Evolutionary conservation across 805 yeast species (phyloP).

Genomic region (Zygoascus ofunaensis): DNA sequence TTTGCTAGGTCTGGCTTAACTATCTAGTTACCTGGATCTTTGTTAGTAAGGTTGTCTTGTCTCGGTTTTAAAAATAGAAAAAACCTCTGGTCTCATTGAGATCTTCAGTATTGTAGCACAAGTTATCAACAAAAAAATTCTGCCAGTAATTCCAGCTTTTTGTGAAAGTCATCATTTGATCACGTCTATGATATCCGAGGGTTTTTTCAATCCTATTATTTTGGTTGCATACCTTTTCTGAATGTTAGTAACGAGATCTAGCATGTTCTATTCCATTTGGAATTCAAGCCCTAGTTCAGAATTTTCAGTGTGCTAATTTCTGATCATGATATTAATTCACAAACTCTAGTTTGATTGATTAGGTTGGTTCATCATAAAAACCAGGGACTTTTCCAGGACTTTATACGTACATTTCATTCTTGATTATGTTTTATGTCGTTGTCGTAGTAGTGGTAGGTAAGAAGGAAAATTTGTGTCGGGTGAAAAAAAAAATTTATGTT

Average conservation of each 20-base stretch:
- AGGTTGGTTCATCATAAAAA: constrained; percentile 39
- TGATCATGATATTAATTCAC: constrained; percentile 47
- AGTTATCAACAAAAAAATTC: constrained; percentile 75
- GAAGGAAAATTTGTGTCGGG: too few species aligned
- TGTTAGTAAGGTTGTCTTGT: neutral
- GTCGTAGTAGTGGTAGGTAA: too few species aligned
- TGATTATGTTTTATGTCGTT: too few species aligned
- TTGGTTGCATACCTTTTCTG: neutral
- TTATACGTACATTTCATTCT: too few species aligned
- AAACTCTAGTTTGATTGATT: constrained; percentile 58
- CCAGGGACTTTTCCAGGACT: constrained; percentile 2
- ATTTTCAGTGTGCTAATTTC: constrained; percentile 22
- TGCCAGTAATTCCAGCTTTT: constrained; percentile 96
- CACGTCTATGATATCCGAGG: neutral
- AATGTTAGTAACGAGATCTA: too few species aligned
- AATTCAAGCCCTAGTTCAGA: constrained; percentile 3
- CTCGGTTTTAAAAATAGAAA: neutral
- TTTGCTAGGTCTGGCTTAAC: too few species aligned
- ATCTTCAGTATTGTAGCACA: constrained; percentile 34
- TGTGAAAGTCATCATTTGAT: constrained; percentile 1
- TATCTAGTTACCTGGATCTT: constrained; percentile 1
- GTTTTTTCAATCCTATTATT: neutral
- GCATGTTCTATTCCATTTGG: too few species aligned
- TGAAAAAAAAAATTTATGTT: too few species aligned
- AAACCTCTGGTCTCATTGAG: constrained; percentile 1